Evolutionary conservation across 768 basidiomycete genomes (phyloP), one percentile per base, ranked within the genome.

Genomic region (Lactarius vividus): DNA sequence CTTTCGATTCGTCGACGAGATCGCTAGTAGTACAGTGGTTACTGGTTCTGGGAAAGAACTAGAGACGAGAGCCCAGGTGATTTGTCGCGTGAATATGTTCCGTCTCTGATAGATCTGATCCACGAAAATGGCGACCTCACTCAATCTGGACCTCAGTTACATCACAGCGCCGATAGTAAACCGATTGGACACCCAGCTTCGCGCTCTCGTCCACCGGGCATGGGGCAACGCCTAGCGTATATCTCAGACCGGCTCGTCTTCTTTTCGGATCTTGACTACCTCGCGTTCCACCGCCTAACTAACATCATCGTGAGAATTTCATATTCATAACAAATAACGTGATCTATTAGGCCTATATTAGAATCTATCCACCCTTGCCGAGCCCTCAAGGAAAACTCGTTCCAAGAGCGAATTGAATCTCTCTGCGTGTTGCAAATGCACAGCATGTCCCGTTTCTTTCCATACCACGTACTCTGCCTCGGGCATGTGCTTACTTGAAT

Each of bases 81-180:
- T 26, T 52, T 15, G 26, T 26, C 49, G 49, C 49, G 13, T 52
- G 49, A 2, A 26, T 52, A 13, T 16, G 23, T 52, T 49, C 35
- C 35, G 35, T 35, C 8, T 11, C 35, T 35, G 35, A 9, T 10
- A n/a, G n/a, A n/a, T n/a, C n/a, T n/a, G n/a, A 35, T 35, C 33
- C 33, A 3, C 10, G 10, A 37, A 37, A 37, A 66, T 59, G 42
- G n/a, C 60, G 26, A 23, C 54, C 46, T 13, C 23, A 46, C 44
- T 46, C 64, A 39, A 44, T 57, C 28, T 64, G 55, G 57, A 70
- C 49, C 67, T 80, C 65, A 67, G 72, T 26, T 79, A 75, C 63
- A 81, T 90, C 60, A 80, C 86, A 8, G 89, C 89, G 8, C 89
- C 89, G 3, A 91, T 91, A 88, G 83, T 92, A 63, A 86, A 88